Conservation (phyloP, 768 basidiomycete species). For the Leccinum variicolor region DNA sequence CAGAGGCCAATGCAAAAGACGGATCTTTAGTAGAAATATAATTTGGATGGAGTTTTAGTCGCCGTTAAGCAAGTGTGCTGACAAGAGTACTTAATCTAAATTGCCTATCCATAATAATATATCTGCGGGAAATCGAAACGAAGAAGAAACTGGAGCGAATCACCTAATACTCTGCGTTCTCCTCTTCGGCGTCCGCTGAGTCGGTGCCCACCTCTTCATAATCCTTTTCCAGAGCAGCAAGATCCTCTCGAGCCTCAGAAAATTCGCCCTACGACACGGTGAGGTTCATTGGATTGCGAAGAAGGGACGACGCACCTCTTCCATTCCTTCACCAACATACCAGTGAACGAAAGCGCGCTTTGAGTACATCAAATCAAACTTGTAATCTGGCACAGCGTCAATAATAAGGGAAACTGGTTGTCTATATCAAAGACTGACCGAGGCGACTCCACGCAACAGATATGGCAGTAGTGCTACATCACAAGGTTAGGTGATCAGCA, state of each 20-base stretch:
- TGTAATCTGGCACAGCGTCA: slow-evolving; percentile 63
- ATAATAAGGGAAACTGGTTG: background rate
- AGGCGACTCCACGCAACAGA: slow-evolving; percentile 92
- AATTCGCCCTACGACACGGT: slow-evolving; percentile 74
- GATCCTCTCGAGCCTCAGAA: slow-evolving; percentile 96
- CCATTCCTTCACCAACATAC: slow-evolving; percentile 99
- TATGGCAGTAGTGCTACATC: slow-evolving; percentile 79
- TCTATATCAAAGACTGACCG: slow-evolving; percentile 36
- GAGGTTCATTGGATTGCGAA: slow-evolving; percentile 4
- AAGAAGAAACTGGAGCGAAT: background rate
- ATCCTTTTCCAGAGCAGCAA: slow-evolving; percentile 95
- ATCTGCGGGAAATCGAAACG: background rate
- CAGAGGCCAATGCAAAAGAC: background rate
- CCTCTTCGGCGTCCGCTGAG: slow-evolving; percentile 70
- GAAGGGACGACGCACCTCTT: slow-evolving; percentile 53
- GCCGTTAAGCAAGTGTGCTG: slow-evolving; percentile 10
- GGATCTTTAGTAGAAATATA: slow-evolving; percentile 4
- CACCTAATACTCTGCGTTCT: slow-evolving; percentile 48
- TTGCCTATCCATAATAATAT: slow-evolving; percentile 3
- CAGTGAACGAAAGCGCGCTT: slow-evolving; percentile 91
- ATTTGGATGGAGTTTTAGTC: background rate
- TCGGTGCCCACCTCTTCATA: slow-evolving; percentile 87
- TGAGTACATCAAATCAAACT: slow-evolving; percentile 97
- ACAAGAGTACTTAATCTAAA: slow-evolving; percentile 9
- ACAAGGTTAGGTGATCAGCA: background rate